phyloP scores from a whole-genome alignment of 164 flowering plant species.

The Annona cherimola region DNA sequence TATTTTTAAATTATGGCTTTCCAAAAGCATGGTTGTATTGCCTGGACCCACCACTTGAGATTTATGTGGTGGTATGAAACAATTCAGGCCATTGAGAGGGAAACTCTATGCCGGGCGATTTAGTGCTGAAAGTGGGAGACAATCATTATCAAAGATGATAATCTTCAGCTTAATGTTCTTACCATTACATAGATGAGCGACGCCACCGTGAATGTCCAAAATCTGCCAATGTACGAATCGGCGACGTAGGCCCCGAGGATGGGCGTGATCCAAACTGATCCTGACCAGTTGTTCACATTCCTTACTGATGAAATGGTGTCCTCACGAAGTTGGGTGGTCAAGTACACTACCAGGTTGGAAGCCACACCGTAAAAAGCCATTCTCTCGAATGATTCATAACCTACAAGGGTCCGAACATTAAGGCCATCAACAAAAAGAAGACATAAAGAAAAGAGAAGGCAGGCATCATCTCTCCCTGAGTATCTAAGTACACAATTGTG shows the following conservation, averaged over 20 bases:
- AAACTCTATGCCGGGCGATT: too few species aligned
- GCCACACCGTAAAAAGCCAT: slow-evolving; percentile 91
- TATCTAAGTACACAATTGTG: neutral
- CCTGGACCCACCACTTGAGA: neutral
- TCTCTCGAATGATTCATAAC: slow-evolving; percentile 89
- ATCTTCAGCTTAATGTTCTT: slow-evolving; percentile 5
- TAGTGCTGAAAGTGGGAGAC: neutral
- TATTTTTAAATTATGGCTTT: neutral
- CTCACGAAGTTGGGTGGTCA: slow-evolving; percentile 78
- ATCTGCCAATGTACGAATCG: slow-evolving; percentile 75
- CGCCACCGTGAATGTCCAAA: slow-evolving; percentile 81
- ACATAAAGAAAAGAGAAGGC: neutral
- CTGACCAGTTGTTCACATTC: slow-evolving; percentile 88
- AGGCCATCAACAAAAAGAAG: neutral
- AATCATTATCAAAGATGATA: neutral
- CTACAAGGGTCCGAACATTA: slow-evolving; percentile 21
- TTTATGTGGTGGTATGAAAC: neutral
- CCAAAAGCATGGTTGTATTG: neutral
- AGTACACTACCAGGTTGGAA: slow-evolving; percentile 72
- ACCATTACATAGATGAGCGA: slow-evolving; percentile 79
- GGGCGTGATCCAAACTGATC: slow-evolving; percentile 85
- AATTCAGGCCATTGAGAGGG: too few species aligned
- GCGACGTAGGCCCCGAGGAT: slow-evolving; percentile 81
- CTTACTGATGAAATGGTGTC: slow-evolving; percentile 74
- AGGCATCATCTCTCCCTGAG: neutral